phyloP scores from a whole-genome alignment of 345 rosid species.

The Nasturtium officinale region DNA sequence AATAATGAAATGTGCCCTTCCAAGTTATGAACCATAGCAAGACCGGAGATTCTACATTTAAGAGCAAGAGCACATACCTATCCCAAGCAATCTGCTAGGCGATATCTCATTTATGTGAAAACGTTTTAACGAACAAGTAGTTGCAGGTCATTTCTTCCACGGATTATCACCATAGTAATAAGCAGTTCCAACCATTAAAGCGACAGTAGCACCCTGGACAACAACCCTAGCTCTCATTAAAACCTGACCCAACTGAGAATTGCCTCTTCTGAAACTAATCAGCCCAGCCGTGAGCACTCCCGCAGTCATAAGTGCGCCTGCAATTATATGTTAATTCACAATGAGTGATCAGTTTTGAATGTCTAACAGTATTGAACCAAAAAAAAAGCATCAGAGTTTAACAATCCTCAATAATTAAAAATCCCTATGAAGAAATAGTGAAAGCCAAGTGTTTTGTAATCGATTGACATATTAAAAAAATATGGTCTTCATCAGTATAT shows the following conservation, averaged over 20 bases:
- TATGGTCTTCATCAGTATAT: not conserved
- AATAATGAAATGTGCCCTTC: conserved; percentile 32
- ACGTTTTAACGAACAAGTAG: not conserved
- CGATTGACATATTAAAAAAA: conserved; percentile 2
- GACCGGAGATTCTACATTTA: conserved; percentile 13
- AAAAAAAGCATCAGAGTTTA: not conserved
- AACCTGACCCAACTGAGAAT: conserved; percentile 71
- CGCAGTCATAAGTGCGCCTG: conserved; percentile 91
- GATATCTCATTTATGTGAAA: conserved; percentile 13
- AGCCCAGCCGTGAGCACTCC: conserved; percentile 98
- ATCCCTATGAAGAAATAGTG: not conserved
- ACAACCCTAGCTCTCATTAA: conserved; percentile 86
- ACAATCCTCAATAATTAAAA: not conserved
- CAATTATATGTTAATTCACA: conserved; percentile 18
- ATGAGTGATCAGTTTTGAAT: not conserved
- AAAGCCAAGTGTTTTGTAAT: not conserved
- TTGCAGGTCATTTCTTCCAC: conserved; percentile 55
- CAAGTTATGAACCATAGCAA: conserved; percentile 26
- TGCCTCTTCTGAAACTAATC: conserved; percentile 76
- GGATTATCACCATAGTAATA: conserved; percentile 87
- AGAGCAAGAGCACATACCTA: conserved; percentile 22
- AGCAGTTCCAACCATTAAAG: conserved; percentile 87
- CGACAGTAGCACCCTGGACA: conserved; percentile 86
- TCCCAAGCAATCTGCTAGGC: not conserved
- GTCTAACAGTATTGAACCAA: not conserved